Conservation (phyloP, 2,329 filamentous ascomycete genomes). For the Ophiocordyceps unilateralis region DNA sequence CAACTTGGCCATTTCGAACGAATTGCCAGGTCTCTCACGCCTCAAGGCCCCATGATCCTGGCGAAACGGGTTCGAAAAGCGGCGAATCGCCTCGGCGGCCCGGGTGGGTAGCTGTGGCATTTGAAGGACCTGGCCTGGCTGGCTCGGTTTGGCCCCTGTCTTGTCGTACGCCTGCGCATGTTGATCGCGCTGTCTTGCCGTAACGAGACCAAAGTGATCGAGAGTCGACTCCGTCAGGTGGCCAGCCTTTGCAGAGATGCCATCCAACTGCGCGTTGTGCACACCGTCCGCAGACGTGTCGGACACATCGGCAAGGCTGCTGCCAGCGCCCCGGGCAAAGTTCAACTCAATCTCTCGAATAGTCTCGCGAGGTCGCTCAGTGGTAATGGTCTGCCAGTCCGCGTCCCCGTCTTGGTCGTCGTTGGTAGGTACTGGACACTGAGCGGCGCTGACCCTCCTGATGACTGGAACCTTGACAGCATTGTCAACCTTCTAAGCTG, state of each 20-base stretch:
- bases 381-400: slow-evolving; percentile 21
- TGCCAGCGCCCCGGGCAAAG: slow-evolving; percentile 17
- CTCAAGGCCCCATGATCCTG: neutral
- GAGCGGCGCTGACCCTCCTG: slow-evolving; percentile 1
- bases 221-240: neutral
- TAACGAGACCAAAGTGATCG: neutral
- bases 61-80: slow-evolving; percentile 11
- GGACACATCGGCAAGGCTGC: slow-evolving; percentile 28
- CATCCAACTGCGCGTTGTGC: neutral
- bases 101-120: slow-evolving; percentile 6
- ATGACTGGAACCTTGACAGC: slow-evolving; percentile 18
- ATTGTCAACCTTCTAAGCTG: slow-evolving; percentile 23
- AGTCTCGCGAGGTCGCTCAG: slow-evolving; percentile 9
- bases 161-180: neutral
- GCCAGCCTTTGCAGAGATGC: neutral
- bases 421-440: slow-evolving; percentile 5
- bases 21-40: slow-evolving; percentile 1
- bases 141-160: neutral
- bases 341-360: slow-evolving; percentile 8
- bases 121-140: slow-evolving; percentile 6
- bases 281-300: slow-evolving; percentile 13
- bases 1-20: slow-evolving; percentile 9
- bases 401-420: slow-evolving; percentile 7
- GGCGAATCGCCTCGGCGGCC: slow-evolving; percentile 8
- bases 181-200: neutral